Percentiles rank a stretch among this genome's conserved stretches.
phyloP scores from a whole-genome alignment of 202 grass and related monocot species.

The Hordeum pubiflorum region DNA sequence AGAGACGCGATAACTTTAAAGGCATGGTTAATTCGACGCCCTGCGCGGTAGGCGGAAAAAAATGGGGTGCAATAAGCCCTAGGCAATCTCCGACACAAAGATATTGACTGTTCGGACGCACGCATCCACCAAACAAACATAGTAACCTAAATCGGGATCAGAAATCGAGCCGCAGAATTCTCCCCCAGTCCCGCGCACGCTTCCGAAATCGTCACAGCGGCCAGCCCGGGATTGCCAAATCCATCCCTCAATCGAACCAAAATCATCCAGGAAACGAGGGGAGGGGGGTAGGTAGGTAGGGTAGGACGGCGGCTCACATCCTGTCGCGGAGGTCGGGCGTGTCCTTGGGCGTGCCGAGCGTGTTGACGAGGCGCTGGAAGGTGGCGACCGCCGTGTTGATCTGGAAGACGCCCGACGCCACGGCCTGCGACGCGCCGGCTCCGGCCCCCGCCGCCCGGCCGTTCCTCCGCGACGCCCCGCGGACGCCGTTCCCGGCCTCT shows the following conservation, averaged over 20 bases:
- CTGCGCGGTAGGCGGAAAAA: neutral
- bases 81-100: neutral
- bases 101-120: neutral
- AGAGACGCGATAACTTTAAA: neutral
- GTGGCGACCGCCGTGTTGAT: conserved; percentile 79
- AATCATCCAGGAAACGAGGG: neutral
- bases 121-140: neutral
- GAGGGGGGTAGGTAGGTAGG: neutral
- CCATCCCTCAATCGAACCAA: neutral
- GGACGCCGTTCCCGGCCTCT: conserved; percentile 48
- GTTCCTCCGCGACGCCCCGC: conserved; percentile 38
- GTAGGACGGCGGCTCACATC: conserved; percentile 41
- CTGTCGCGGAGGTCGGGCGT: conserved; percentile 83
- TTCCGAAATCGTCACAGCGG: neutral
- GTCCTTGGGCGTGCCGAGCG: conserved; percentile 92
- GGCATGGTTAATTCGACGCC: neutral
- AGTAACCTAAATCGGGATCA: conserved; percentile 18
- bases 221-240: neutral
- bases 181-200: neutral
- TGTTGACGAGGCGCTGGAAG: conserved; percentile 92
- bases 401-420: conserved; percentile 78
- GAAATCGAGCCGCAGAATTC: neutral
- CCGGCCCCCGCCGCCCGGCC: neutral
- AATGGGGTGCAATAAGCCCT: neutral
- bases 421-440: conserved; percentile 63